Conservation (phyloP, 2,329 filamentous ascomycete genomes). For the Hypomyces perniciosus region DNA sequence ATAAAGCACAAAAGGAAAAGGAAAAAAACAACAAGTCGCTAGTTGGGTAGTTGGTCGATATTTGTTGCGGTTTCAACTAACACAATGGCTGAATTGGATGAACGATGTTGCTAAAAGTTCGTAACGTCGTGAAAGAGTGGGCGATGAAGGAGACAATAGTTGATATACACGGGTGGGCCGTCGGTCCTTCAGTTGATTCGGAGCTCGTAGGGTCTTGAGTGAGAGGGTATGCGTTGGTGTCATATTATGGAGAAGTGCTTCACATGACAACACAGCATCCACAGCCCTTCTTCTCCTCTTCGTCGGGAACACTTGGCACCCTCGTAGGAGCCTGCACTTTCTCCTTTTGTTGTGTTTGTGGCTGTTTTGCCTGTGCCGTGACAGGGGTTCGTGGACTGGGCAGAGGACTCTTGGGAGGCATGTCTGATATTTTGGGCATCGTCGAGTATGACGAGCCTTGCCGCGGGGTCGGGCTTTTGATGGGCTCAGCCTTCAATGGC, state of each 20-base stretch:
- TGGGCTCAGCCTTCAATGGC: conserved; percentile 44
- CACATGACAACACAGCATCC: conserved; percentile 49
- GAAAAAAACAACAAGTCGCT: conserved; percentile 10
- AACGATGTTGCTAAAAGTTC: background rate
- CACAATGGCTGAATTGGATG: conserved; percentile 8
- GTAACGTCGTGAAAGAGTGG: conserved; percentile 12
- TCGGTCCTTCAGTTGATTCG: conserved; percentile 5
- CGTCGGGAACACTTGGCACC: conserved; percentile 20
- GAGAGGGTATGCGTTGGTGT: background rate
- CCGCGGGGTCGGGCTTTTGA: conserved; percentile 41
- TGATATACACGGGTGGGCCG: conserved; percentile 4
- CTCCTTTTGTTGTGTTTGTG: conserved; percentile 17
- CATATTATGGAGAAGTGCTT: conserved; percentile 7
- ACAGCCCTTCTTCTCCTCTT: conserved; percentile 38
- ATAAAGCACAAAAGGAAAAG: conserved; percentile 4
- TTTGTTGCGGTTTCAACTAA: background rate
- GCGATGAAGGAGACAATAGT: background rate
- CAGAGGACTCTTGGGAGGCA: conserved; percentile 27
- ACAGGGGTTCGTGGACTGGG: conserved; percentile 41
- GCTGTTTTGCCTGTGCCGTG: conserved; percentile 28
- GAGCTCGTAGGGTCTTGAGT: background rate
- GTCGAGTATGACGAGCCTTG: conserved; percentile 52
- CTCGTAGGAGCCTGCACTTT: conserved; percentile 9
- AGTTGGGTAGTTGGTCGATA: conserved; percentile 9
- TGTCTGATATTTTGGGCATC: conserved; percentile 52